Base-by-base conservation (phyloP, 1,284 basidiomycete species). In the Apiotrichum akiyoshidainum region DNA sequence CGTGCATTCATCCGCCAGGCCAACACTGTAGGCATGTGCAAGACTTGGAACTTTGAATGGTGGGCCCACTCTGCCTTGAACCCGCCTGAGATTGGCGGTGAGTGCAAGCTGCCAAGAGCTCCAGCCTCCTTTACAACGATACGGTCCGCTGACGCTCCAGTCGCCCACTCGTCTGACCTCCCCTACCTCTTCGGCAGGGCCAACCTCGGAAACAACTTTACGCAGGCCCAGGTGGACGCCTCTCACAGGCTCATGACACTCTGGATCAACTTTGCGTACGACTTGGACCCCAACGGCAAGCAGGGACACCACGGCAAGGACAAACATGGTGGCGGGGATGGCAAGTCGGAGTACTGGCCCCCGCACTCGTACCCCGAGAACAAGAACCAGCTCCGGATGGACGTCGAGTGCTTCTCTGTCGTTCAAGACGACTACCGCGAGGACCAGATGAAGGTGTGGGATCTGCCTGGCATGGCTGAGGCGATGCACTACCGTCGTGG, bases 251-350 rank as follows among this genome's bases (percentile, higher is more conserved):
- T 74, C 59, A 64, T 70, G 53, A 13, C 17, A 14, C 19, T 26
- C 21, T 50, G 72, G 71, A 54, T 75, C 63, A 76, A 76, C 65
- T 77, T 77, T 62, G 73, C 66, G 19, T 71, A 72, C 59, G 65
- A 68, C 65, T 59, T 63, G 48, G 65, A 73, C 51, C 73, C 73
- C n/a, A 72, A 72, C 62, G 65, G 60, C 16, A 13, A 19, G 17
- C 33, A 11, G 21, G 16, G n/a, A 13, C 16, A 13, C 7, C 12
- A 35, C 5, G 47, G 21, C n/a, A 48, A 48, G 19, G 26, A 31
- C 13, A 33, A 35, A 3, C 33, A 3, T 5, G 37, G 12, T 39
- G 37, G 37, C 37, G 37, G 37, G 11, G 37, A 12, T 13, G 37
- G 37, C 40, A 41, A 19, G 40, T 16, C n/a, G 40, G 16, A 16